A percentile compares a stretch with the other conserved stretches of the same genome.
Evolutionary conservation across 2,329 filamentous ascomycete genomes (phyloP).

Genomic region (Plenodomus biglobosus): DNA sequence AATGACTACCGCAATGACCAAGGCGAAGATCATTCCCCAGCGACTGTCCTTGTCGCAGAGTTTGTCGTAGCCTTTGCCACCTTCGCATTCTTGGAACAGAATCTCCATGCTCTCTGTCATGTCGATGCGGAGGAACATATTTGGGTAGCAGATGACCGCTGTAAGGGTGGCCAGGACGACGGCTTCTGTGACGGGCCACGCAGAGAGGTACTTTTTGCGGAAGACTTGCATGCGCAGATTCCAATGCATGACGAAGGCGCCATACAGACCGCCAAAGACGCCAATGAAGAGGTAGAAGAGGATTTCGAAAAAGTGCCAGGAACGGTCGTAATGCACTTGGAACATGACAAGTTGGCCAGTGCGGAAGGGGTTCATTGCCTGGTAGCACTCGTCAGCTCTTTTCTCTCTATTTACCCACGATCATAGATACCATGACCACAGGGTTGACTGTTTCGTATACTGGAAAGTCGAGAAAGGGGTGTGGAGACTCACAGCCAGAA

Average conservation of each 20-base stretch:
- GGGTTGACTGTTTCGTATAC: no score
- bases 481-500: conserved; percentile 64
- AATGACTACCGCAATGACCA: conserved; percentile 77
- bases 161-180: conserved; percentile 80
- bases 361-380: conserved; percentile 94
- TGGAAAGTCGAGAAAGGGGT: no score
- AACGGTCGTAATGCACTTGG: conserved; percentile 90
- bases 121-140: conserved; percentile 91
- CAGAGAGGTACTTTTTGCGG: conserved; percentile 83
- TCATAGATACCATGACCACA: no score
- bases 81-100: conserved; percentile 90
- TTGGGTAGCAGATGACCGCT: conserved; percentile 93
- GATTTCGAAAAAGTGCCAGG: conserved; percentile 97
- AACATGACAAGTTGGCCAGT: conserved; percentile 99
- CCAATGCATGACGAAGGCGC: conserved; percentile 97
- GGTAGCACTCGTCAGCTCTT: neutral
- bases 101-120: conserved; percentile 99
- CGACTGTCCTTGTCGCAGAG: conserved; percentile 81
- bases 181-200: conserved; percentile 84
- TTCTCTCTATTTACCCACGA: no score
- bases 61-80: conserved; percentile 81
- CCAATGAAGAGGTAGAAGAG: conserved; percentile 91
- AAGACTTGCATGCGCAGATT: conserved; percentile 89
- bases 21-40: conserved; percentile 74
- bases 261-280: conserved; percentile 91